Conservation (phyloP, 805 yeast species). For the Middelhovenomyces tepae region DNA sequence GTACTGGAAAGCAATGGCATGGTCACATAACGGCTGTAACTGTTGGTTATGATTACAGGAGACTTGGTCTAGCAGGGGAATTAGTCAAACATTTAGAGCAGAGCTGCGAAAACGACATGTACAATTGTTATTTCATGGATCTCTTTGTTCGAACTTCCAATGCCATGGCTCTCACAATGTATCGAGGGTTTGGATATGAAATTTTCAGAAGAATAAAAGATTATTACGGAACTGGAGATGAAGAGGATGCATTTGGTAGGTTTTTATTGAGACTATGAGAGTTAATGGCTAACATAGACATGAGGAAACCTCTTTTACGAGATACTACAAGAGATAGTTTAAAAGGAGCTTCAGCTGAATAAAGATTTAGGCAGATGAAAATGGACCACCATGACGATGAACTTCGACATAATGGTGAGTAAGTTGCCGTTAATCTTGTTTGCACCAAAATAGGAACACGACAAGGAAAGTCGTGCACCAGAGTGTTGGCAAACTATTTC, state of each 20-base stretch:
- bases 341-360: conserved; percentile 5
- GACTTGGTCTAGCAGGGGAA: conserved; percentile 78
- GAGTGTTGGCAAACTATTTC: conserved; percentile 95
- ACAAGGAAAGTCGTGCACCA: conserved; percentile 66
- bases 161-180: conserved; percentile 65
- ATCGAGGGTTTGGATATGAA: conserved; percentile 78
- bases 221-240: conserved; percentile 57
- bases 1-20: conserved; percentile 80
- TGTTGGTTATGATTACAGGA: conserved; percentile 68
- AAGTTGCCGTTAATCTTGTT: conserved; percentile 63
- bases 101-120: conserved; percentile 68
- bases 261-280: background rate
- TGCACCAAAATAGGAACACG: conserved; percentile 86
- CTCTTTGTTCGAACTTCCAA: conserved; percentile 87
- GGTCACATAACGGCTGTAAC: conserved; percentile 96
- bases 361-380: conserved; percentile 47
- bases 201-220: conserved; percentile 83
- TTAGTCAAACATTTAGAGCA: conserved; percentile 67
- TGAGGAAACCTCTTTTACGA: conserved; percentile 32
- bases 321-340: conserved; percentile 25
- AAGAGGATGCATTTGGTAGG: conserved; percentile 83
- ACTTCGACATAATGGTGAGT: conserved; percentile 56
- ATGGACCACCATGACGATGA: conserved; percentile 54
- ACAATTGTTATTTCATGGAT: conserved; percentile 77
- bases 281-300: conserved; percentile 19